These are phyloP conservation scores for Trichoderma sp. DNA, from an alignment of 2,329 filamentous ascomycete species.

Conservation along the genomic window DNA sequence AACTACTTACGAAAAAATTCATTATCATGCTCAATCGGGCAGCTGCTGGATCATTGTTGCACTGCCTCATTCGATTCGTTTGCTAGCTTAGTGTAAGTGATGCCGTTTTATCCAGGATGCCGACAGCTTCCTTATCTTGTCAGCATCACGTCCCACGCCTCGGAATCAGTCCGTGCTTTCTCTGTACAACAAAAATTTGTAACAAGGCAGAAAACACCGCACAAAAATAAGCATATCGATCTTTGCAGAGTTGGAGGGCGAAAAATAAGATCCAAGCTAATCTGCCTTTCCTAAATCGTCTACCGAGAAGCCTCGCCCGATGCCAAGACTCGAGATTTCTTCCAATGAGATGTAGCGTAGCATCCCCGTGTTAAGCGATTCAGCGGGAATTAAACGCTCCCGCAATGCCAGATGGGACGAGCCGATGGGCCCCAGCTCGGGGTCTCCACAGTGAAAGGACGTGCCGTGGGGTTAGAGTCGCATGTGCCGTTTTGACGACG, in stretches of 20 bases:
- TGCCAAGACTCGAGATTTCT: not conserved
- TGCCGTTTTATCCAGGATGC: not conserved
- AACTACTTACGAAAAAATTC: not conserved
- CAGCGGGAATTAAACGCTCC: not conserved
- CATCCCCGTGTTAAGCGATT: conserved; percentile 18
- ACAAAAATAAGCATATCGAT: not conserved
- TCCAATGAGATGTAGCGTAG: conserved; percentile 17
- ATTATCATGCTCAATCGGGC: not conserved
- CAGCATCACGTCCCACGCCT: not conserved
- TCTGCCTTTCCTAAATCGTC: conserved; percentile 10
- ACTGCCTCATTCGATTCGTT: not conserved
- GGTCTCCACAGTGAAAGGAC: not conserved
- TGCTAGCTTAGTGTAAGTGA: not conserved
- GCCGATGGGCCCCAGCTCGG: conserved; percentile 6
- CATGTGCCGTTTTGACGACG: not conserved
- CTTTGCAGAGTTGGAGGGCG: not conserved
- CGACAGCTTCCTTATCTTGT: not conserved
- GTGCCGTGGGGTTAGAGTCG: not conserved
- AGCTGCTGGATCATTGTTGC: not conserved
- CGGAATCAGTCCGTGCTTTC: not conserved
- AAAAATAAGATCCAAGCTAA: not conserved
- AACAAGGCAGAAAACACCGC: not conserved
- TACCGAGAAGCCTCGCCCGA: not conserved
- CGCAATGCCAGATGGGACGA: conserved; percentile 14
- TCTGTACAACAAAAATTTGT: not conserved